Percentiles rank a stretch among this genome's conserved stretches.
phyloP scores from a whole-genome alignment of 805 yeast genomes.

The Blastobotrys mokoenaii region DNA sequence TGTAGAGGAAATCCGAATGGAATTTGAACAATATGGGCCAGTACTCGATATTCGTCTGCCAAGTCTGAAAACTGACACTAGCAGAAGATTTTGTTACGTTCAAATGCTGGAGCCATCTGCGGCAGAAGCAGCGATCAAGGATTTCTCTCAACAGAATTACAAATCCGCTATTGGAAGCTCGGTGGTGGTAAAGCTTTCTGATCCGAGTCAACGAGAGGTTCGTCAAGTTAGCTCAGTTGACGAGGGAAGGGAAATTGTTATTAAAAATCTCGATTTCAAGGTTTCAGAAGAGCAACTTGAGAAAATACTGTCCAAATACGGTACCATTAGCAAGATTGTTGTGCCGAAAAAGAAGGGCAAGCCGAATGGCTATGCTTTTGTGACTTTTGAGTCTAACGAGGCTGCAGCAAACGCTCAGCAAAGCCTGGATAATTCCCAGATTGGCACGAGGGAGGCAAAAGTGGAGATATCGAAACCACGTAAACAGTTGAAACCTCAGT shows the following conservation, averaged over 20 bases:
- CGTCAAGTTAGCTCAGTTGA: conserved; percentile 30
- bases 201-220: conserved; percentile 38
- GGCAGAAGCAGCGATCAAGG: too few species aligned
- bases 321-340: conserved; percentile 43
- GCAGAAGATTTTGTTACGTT: conserved; percentile 66
- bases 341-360: conserved; percentile 37
- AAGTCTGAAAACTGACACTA: conserved; percentile 42
- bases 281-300: conserved; percentile 34
- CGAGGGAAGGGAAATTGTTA: conserved; percentile 47
- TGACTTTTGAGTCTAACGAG: conserved; percentile 37
- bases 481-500: too few species aligned
- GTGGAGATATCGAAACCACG: too few species aligned
- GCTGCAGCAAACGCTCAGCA: conserved; percentile 39
- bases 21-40: conserved; percentile 37
- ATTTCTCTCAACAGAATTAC: too few species aligned
- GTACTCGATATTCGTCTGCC: conserved; percentile 55
- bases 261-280: conserved; percentile 43
- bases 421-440: too few species aligned
- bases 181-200: conserved; percentile 55
- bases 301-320: conserved; percentile 40
- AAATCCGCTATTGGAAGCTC: conserved; percentile 10
- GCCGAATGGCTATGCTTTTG: conserved; percentile 58
- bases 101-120: conserved; percentile 29
- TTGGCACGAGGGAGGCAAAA: too few species aligned
- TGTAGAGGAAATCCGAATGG: conserved; percentile 27